Percentiles rank a stretch among this genome's conserved stretches.
Evolutionary conservation across 768 basidiomycete species (phyloP).

Genomic region (Boletus eberwhitei): DNA sequence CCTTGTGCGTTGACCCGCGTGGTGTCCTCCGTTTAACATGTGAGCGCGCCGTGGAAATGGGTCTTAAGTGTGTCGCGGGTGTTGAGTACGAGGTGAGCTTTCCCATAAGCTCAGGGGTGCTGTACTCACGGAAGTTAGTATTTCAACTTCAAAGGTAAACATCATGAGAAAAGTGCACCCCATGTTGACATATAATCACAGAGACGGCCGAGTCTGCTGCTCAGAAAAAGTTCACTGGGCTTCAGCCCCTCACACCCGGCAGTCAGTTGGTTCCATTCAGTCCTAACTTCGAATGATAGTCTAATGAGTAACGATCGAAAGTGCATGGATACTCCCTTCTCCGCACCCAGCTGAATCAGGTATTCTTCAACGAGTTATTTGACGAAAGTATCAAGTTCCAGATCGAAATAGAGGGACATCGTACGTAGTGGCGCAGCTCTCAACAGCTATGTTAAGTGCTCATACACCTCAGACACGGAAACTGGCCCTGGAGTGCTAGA

Average conservation of each 20-base stretch:
- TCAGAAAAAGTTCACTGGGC: slow-evolving; percentile 71
- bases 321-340: slow-evolving; percentile 98
- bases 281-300: background rate
- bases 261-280: slow-evolving; percentile 52
- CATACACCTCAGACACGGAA: slow-evolving; percentile 66
- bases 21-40: slow-evolving; percentile 66
- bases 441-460: background rate
- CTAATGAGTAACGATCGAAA: slow-evolving; percentile 29
- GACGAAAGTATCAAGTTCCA: slow-evolving; percentile 70
- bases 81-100: slow-evolving; percentile 83
- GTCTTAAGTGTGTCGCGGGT: slow-evolving; percentile 73
- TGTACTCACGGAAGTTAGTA: slow-evolving; percentile 46
- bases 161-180: background rate
- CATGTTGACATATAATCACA: slow-evolving; percentile 26
- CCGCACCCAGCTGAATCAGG: slow-evolving; percentile 83
- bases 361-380: slow-evolving; percentile 87
- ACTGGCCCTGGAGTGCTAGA: slow-evolving; percentile 88
- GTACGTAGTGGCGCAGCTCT: slow-evolving; percentile 38
- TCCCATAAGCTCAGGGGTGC: background rate
- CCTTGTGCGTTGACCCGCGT: slow-evolving; percentile 81
- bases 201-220: slow-evolving; percentile 78
- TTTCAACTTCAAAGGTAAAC: slow-evolving; percentile 85
- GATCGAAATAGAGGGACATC: slow-evolving; percentile 83
- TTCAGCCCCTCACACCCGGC: slow-evolving; percentile 86
- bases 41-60: slow-evolving; percentile 44